Evolutionary conservation across 495 filamentous ascomycete genomes (phyloP), one percentile per base, ranked within the genome.

Genomic region (Astrothelium macrocarpum): DNA sequence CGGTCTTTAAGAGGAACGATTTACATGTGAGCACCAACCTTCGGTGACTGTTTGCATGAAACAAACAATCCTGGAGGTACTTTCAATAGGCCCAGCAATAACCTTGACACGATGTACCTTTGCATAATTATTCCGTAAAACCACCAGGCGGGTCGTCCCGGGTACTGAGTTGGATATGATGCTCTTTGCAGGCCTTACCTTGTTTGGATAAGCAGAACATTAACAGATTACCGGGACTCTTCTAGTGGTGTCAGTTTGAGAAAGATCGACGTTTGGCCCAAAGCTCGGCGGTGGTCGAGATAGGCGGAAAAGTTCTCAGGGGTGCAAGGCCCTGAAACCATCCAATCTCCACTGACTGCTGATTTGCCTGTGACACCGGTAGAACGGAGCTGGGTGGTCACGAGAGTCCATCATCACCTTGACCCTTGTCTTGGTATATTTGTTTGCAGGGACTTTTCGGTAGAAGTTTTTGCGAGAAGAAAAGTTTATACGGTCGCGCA

Each of bases 121-220:
- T 56, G 49, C 2, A 56, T 56, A 56, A 56, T 56, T 56, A 56
- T 56, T 56, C 49, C 49, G 49, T 28, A 56, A 29, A 29, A 12
- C 49, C 25, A 56, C 9, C 23, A 10, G 16, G 5, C 49, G 49
- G 25, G 5, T 9, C 9, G 20, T 16, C 5, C 25, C 7, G 25
- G 49, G 25, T 29, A 16, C 5, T 56, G 23, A 56, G 3, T 29
- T 56, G 5, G 25, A n/a, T 5, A 56, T 56, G 49, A 20, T 11
- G 29, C 49, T 25, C 49, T 56, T 28, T 28, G 12, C 16, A 16
- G 25, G 16, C 16, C 49, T 29, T 56, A 11, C 9, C 49, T 9
- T 14, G 16, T 11, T 29, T 29, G 25, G 9, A 29, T 9, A 26
- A 56, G 49, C 20, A 20, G 20, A 29, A 12, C 49, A 56, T 10